These are phyloP conservation scores for Trametopsis cervina DNA, from an alignment of 768 basidiomycete genomes.

Conservation along the genomic window DNA sequence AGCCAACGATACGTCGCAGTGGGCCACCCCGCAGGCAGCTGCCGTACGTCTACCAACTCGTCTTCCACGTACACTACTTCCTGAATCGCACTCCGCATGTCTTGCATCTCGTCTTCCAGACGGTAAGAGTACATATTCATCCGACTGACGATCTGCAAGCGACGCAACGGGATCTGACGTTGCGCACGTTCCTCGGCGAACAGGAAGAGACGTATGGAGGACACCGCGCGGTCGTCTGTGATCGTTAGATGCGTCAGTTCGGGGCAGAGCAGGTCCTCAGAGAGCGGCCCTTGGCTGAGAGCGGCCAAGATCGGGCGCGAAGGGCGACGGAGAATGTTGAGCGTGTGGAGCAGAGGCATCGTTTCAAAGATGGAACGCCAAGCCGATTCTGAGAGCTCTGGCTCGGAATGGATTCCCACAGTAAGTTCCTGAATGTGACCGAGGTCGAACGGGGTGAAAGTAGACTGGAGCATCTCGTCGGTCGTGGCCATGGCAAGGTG, in stretches of 20 bases:
- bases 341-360: slow-evolving; percentile 7
- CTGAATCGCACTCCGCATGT: neutral
- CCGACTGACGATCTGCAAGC: neutral
- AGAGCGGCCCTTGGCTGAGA: neutral
- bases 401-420: slow-evolving; percentile 7
- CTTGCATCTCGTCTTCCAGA: slow-evolving; percentile 7
- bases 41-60: neutral
- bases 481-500: slow-evolving; percentile 5
- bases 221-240: slow-evolving; percentile 9
- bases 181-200: slow-evolving; percentile 5
- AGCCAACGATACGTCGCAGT: slow-evolving; percentile 6
- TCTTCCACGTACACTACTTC: slow-evolving; percentile 5
- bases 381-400: slow-evolving; percentile 1
- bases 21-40: slow-evolving; percentile 9
- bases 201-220: slow-evolving; percentile 7
- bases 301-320: slow-evolving; percentile 7
- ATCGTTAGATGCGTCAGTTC: slow-evolving; percentile 2
- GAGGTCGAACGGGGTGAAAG: slow-evolving; percentile 4
- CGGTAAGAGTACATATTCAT: neutral
- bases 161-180: slow-evolving; percentile 1
- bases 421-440: slow-evolving; percentile 6
- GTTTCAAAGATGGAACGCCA: slow-evolving; percentile 3
- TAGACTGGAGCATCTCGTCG: slow-evolving; percentile 1
- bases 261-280: slow-evolving; percentile 2
- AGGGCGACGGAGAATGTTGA: slow-evolving; percentile 9